Evolutionary conservation across 2,329 filamentous ascomycete genomes (phyloP).

Genomic region (Cladophialophora immunda): DNA sequence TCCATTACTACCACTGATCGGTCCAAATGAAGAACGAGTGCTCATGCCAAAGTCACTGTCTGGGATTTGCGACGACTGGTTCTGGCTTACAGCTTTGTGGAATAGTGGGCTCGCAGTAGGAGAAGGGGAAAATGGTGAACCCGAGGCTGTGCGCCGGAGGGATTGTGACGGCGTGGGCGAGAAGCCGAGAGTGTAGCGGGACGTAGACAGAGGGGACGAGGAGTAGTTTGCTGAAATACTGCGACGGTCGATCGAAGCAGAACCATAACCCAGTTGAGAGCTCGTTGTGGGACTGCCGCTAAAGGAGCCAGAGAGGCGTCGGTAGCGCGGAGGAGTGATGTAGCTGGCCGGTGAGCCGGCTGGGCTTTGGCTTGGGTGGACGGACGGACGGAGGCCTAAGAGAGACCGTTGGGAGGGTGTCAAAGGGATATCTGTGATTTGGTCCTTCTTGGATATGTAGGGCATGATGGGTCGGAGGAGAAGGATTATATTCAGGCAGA

Average conservation of each 20-base stretch:
- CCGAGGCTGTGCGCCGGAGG: constrained; percentile 48
- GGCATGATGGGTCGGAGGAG: constrained; percentile 73
- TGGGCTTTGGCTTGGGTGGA: constrained; percentile 69
- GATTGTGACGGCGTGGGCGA: constrained; percentile 50
- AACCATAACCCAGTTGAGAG: constrained; percentile 14
- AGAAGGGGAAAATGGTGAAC: constrained; percentile 63
- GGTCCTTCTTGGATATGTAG: constrained; percentile 71
- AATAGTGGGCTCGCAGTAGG: constrained; percentile 63
- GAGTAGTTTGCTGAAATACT: constrained; percentile 43
- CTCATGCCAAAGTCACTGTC: constrained; percentile 33
- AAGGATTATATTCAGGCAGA: constrained; percentile 73
- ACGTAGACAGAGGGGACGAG: constrained; percentile 37
- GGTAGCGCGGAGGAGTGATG: constrained; percentile 86
- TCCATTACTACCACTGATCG: constrained; percentile 25
- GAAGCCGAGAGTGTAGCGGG: constrained; percentile 35
- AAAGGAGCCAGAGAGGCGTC: constrained; percentile 62
- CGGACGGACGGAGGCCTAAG: constrained; percentile 78
- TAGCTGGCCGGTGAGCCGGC: constrained; percentile 54
- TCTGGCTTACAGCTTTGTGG: constrained; percentile 69
- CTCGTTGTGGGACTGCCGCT: constrained; percentile 49
- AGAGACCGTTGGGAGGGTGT: constrained; percentile 87
- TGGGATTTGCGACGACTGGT: constrained; percentile 23
- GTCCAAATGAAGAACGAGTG: constrained; percentile 28
- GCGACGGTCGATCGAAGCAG: constrained; percentile 59
- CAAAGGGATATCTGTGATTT: constrained; percentile 86